These are phyloP conservation scores for Phytophthora macrochlamydospora DNA, from an alignment of 352 stramenopile species.

Conservation along the genomic window DNA sequence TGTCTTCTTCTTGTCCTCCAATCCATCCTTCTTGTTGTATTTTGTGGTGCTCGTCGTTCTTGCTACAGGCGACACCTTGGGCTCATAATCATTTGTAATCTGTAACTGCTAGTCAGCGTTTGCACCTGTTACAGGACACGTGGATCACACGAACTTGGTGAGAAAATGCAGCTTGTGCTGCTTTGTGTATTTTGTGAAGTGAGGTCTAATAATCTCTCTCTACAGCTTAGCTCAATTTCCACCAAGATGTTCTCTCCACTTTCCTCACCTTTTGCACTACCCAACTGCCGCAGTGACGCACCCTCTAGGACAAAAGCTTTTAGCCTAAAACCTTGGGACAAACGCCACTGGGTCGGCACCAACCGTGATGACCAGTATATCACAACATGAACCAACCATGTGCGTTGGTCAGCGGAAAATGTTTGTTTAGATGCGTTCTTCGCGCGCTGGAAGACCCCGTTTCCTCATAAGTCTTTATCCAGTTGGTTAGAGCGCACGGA, in stretches of 20 bases:
- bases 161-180: neutral
- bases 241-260: neutral
- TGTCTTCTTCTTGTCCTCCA: too few relatives aligned
- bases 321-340: neutral
- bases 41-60: too few relatives aligned
- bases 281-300: neutral
- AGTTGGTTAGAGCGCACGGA: too few relatives aligned
- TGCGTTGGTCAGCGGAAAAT: too few relatives aligned
- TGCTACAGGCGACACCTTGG: too few relatives aligned
- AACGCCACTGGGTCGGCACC: neutral
- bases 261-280: neutral
- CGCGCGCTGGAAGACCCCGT: too few relatives aligned
- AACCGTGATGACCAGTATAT: neutral
- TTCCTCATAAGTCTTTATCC: too few relatives aligned
- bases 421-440: too few relatives aligned
- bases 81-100: neutral
- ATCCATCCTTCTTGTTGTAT: too few relatives aligned
- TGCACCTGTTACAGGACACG: neutral
- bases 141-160: neutral
- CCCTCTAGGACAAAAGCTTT: neutral
- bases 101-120: neutral
- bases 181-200: neutral
- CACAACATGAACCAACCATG: neutral
- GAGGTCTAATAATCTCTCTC: neutral
- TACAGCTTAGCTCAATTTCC: neutral